phyloP scores from a whole-genome alignment of 257 asterid species.

The Catharanthus roseus region DNA sequence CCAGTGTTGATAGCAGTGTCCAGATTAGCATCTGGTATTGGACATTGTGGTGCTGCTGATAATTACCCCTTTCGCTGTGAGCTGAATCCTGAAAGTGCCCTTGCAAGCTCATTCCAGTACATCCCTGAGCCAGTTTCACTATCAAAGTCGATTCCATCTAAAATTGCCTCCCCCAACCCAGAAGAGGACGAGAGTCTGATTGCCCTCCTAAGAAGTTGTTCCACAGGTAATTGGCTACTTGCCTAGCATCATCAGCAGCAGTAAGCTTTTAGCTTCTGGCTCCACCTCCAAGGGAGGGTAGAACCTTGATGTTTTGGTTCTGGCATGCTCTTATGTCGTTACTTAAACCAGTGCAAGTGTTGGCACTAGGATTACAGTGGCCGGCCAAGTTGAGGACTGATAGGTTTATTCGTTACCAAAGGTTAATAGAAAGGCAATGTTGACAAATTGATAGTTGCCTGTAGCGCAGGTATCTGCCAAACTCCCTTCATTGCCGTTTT shows the following conservation, averaged over 20 bases:
- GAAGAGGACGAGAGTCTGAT: constrained; percentile 34
- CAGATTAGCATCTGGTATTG: constrained; percentile 36
- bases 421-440: constrained; percentile 39
- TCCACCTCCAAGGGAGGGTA: constrained; percentile 27
- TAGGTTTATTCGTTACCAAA: constrained; percentile 45
- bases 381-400: constrained; percentile 60
- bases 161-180: constrained; percentile 41
- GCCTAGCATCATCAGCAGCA: constrained; percentile 35
- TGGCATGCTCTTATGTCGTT: constrained; percentile 23
- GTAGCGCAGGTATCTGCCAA: constrained; percentile 45
- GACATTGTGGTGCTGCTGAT: constrained; percentile 58
- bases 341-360: constrained; percentile 20
- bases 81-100: constrained; percentile 24
- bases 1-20: constrained; percentile 36
- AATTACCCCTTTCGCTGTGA: constrained; percentile 32
- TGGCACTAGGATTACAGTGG: constrained; percentile 32
- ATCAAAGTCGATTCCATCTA: constrained; percentile 55
- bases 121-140: constrained; percentile 33
- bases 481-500: constrained; percentile 43
- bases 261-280: constrained; percentile 35
- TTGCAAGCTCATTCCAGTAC: constrained; percentile 28
- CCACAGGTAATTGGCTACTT: constrained; percentile 46
- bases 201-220: constrained; percentile 44
- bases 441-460: constrained; percentile 36
- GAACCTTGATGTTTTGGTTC: constrained; percentile 19